Evolutionary conservation across 805 yeast genomes (phyloP).

Genomic region (Cyberlindnera misumaiensis): DNA sequence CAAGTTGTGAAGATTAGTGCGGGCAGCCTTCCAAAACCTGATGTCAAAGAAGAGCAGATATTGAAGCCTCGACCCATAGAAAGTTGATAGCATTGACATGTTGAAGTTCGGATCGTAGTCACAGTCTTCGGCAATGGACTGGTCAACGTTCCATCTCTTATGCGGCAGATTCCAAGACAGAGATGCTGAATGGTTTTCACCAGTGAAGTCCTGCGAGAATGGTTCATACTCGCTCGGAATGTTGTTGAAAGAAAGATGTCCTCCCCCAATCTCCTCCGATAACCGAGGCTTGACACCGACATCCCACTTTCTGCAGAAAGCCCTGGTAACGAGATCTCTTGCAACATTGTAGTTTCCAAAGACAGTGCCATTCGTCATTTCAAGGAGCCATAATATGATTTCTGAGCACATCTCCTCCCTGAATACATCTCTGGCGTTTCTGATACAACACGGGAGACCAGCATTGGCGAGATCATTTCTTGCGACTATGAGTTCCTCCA

Average conservation of each 20-base stretch:
- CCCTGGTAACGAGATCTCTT: slow-evolving; percentile 46
- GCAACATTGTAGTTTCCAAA: slow-evolving; percentile 40
- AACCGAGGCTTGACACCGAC: slow-evolving; percentile 34
- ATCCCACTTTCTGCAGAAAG: slow-evolving; percentile 57
- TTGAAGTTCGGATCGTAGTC: slow-evolving; percentile 28
- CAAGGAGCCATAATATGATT: slow-evolving; percentile 58
- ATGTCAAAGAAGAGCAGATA: slow-evolving; percentile 52
- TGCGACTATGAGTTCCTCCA: slow-evolving; percentile 42
- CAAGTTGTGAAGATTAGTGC: slow-evolving; percentile 54
- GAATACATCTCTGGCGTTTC: slow-evolving; percentile 62
- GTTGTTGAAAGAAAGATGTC: background rate
- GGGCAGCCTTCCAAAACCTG: slow-evolving; percentile 60
- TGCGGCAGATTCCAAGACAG: slow-evolving; percentile 34
- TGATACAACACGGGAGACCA: slow-evolving; percentile 59
- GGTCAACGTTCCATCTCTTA: slow-evolving; percentile 40
- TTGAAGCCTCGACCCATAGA: slow-evolving; percentile 37
- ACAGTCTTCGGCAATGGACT: slow-evolving; percentile 38
- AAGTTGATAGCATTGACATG: background rate
- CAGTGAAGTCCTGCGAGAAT: background rate
- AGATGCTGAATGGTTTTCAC: no score
- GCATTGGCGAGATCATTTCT: slow-evolving; percentile 54
- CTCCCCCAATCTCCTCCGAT: background rate
- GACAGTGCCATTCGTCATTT: slow-evolving; percentile 47
- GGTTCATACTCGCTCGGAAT: background rate
- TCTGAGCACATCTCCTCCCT: slow-evolving; percentile 79